These are phyloP conservation scores for Diaporthe sp. DNA, from an alignment of 2,329 filamentous ascomycete species.

Conservation along the genomic window DNA sequence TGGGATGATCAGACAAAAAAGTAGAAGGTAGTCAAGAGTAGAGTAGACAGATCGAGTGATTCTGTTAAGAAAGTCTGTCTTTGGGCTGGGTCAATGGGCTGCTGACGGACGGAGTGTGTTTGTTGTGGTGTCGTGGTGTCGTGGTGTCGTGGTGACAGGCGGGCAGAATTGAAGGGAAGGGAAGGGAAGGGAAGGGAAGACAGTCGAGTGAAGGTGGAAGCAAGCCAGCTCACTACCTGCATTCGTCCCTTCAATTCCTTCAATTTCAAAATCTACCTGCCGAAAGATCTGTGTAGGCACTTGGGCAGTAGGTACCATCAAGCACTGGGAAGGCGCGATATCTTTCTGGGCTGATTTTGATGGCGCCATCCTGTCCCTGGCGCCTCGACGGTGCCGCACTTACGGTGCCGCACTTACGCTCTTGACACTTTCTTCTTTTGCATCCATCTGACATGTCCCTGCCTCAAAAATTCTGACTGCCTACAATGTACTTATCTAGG, in stretches of 20 bases:
- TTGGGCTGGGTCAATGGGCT: not conserved
- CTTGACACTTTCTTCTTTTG: not conserved
- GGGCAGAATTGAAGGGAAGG: not conserved
- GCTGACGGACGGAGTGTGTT: not conserved
- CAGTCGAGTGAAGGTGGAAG: slow-evolving; percentile 7
- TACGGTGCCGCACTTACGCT: not conserved
- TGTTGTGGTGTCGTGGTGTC: not conserved
- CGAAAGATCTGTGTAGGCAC: slow-evolving; percentile 10
- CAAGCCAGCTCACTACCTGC: slow-evolving; percentile 8
- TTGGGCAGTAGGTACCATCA: slow-evolving; percentile 20
- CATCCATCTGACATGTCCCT: slow-evolving; percentile 6
- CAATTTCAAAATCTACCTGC: not conserved
- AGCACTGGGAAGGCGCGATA: slow-evolving; percentile 18
- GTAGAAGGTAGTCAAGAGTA: not conserved
- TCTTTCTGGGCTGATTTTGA: slow-evolving; percentile 4
- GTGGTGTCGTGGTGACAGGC: not conserved
- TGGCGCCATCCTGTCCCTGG: slow-evolving; percentile 6
- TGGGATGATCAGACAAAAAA: not conserved
- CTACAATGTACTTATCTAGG: not conserved
- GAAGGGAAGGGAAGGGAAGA: not conserved
- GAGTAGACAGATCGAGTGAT: not conserved
- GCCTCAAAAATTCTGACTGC: not conserved
- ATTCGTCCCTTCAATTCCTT: not conserved
- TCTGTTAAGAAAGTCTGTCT: not conserved
- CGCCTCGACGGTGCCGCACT: slow-evolving; percentile 15